phyloP scores from a whole-genome alignment of 495 filamentous ascomycete species.

The Annulohypoxylon nitens region DNA sequence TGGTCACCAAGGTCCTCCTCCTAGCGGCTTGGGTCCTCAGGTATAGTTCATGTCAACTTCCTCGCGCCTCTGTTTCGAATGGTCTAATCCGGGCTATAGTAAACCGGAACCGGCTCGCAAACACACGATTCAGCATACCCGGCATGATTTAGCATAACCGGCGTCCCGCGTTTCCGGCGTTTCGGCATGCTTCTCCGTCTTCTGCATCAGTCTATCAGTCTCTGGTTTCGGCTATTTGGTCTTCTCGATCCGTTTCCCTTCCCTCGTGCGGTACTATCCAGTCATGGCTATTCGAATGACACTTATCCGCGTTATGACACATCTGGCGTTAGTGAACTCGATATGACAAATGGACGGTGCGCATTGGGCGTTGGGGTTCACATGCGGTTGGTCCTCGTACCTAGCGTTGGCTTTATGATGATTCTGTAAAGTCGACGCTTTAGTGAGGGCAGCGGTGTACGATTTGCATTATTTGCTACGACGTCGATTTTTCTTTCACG shows the following conservation, averaged over 20 bases:
- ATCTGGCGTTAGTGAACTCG: slow-evolving; percentile 46
- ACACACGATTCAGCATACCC: slow-evolving; percentile 32
- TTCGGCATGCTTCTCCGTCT: slow-evolving; percentile 50
- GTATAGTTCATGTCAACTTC: slow-evolving; percentile 29
- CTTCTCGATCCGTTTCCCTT: slow-evolving; percentile 33
- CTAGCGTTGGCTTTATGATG: slow-evolving; percentile 34
- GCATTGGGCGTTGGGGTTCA: slow-evolving; percentile 29
- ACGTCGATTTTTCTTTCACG: slow-evolving; percentile 44
- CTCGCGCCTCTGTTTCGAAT: background rate
- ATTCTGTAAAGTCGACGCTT: slow-evolving; percentile 33
- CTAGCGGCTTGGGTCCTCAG: slow-evolving; percentile 49
- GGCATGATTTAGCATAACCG: slow-evolving; percentile 48
- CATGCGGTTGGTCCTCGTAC: slow-evolving; percentile 33
- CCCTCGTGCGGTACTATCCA: slow-evolving; percentile 26
- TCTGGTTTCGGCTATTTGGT: slow-evolving; percentile 49
- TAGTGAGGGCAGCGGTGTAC: slow-evolving; percentile 31
- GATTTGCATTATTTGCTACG: slow-evolving; percentile 46
- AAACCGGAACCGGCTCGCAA: slow-evolving; percentile 29
- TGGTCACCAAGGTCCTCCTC: slow-evolving; percentile 47
- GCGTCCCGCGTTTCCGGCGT: slow-evolving; percentile 54
- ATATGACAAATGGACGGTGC: slow-evolving; percentile 37
- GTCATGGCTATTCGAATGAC: slow-evolving; percentile 36
- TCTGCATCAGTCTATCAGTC: slow-evolving; percentile 47
- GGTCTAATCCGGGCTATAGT: slow-evolving; percentile 30
- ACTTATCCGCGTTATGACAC: slow-evolving; percentile 37